Evolutionary conservation across 495 filamentous ascomycete species (phyloP), one percentile per base, ranked within the genome.

Genomic region (Bacidia rubella): DNA sequence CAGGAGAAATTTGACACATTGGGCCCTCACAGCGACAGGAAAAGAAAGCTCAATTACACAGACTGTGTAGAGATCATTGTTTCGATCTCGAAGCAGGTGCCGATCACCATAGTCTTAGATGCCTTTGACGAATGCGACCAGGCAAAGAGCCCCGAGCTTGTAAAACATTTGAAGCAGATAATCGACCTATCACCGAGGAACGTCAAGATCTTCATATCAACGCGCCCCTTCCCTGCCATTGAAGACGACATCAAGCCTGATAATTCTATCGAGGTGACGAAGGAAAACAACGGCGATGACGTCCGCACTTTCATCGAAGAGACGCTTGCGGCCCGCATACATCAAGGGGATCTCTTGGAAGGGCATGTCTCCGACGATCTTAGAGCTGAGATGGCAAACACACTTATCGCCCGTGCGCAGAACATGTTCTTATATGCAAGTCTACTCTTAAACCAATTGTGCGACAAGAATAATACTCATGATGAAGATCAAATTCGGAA

Each of bases 341-440:
- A 55, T 12, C 26, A 55, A n/a, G 46, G 25, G 12, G 25, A 21
- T 12, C 54, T 55, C 2, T 32, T 55, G 11, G 19, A 52, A 11
- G 54, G 54, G 7, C 19, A 40, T 2, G 32, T 54, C 1, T 39
- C 41, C 45, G 11, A 27, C 5, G 45, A 54, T 21, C 23, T 54
- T 17, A 29, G 49, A 24, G 15, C 15, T 21, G 27, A 53, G 10
- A 50, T 57, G 21, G 51, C 27, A 38, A 32, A 25, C 4, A 57
- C 51, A 19, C 51, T 57, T 7, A 57, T 44, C 17, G 41, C 20
- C 22, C 55, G 55, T 10, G 55, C 55, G 22, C 21, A 32, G 2
- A 57, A 53, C 25, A 54, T 57, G 55, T 57, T 57, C 20, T 35
- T 57, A 2, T 57, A 53, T 39, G 55, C 55, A 11, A 57, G 55